These are phyloP conservation scores for Rhodotorula sp. DNA, from an alignment of 1,284 basidiomycete species.

Conservation along the genomic window DNA sequence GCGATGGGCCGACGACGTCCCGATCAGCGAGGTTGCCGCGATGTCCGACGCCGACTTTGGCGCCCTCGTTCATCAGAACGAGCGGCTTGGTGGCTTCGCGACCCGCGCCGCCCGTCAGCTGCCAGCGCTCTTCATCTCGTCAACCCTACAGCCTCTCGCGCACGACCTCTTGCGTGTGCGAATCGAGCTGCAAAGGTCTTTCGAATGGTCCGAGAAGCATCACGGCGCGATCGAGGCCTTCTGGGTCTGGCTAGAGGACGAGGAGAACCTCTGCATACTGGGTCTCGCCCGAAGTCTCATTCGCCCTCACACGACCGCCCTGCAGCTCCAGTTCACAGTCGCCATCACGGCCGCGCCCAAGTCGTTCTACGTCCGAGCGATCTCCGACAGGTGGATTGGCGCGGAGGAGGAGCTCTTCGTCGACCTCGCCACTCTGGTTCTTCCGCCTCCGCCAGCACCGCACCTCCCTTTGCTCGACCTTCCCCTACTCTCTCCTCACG, in stretches of 20 bases:
- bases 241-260: slow-evolving; percentile 94
- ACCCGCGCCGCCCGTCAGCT: slow-evolving; percentile 80
- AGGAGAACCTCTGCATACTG: slow-evolving; percentile 72
- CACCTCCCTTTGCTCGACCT: slow-evolving; percentile 73
- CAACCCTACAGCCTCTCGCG: slow-evolving; percentile 72
- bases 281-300: slow-evolving; percentile 74
- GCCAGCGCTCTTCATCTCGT: slow-evolving; percentile 69
- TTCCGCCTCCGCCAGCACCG: slow-evolving; percentile 68
- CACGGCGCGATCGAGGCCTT: slow-evolving; percentile 83
- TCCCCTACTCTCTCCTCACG: slow-evolving; percentile 68
- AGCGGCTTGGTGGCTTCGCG: slow-evolving; percentile 75
- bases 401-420: slow-evolving; percentile 74
- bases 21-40: slow-evolving; percentile 72
- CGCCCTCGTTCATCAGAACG: slow-evolving; percentile 80
- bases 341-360: slow-evolving; percentile 62
- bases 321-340: slow-evolving; percentile 78
- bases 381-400: slow-evolving; percentile 93
- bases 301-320: slow-evolving; percentile 61
- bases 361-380: slow-evolving; percentile 68
- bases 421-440: slow-evolving; percentile 66
- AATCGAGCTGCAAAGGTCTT: slow-evolving; percentile 60
- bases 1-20: slow-evolving; percentile 79
- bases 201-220: slow-evolving; percentile 78
- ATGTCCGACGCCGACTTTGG: slow-evolving; percentile 76
- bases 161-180: slow-evolving; percentile 78